Evolutionary conservation across 495 filamentous ascomycete genomes (phyloP).

Genomic region (Aspergillus kassunensis): DNA sequence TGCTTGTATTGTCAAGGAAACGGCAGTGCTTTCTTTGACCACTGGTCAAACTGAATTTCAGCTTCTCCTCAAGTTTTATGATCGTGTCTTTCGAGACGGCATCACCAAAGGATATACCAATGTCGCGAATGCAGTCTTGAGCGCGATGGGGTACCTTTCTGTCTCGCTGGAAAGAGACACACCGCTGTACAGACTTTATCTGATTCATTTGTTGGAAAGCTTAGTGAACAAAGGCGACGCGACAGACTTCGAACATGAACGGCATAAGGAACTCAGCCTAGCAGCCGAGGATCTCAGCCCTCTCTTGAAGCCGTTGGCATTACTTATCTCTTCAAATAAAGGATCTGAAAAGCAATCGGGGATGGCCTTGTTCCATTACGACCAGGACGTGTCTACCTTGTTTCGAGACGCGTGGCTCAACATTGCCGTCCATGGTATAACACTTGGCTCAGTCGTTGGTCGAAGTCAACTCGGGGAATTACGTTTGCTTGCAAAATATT

Average conservation of each 20-base stretch:
- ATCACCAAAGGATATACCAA: conserved; percentile 58
- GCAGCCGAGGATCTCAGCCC: conserved; percentile 80
- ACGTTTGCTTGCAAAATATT: conserved; percentile 75
- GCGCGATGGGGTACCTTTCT: conserved; percentile 75
- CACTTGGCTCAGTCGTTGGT: conserved; percentile 61
- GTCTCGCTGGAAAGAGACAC: conserved; percentile 61
- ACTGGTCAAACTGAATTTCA: conserved; percentile 76
- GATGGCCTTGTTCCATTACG: conserved; percentile 37
- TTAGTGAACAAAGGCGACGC: conserved; percentile 85
- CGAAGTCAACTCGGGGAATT: conserved; percentile 68
- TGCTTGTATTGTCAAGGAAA: conserved; percentile 75
- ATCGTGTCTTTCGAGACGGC: conserved; percentile 66
- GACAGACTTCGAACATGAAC: conserved; percentile 52
- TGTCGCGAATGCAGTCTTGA: conserved; percentile 33
- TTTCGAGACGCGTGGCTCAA: conserved; percentile 97
- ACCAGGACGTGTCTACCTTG: conserved; percentile 61
- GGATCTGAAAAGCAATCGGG: conserved; percentile 28
- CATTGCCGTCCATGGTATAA: conserved; percentile 88
- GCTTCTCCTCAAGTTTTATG: conserved; percentile 77
- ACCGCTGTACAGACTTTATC: conserved; percentile 69
- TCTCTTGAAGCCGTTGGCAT: conserved; percentile 74
- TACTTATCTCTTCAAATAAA: conserved; percentile 60
- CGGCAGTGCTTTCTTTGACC: conserved; percentile 69
- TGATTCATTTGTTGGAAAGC: conserved; percentile 79
- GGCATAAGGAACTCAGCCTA: conserved; percentile 69